Evolutionary conservation across 768 basidiomycete genomes (phyloP), one percentile per base, ranked within the genome.

Genomic region (Kwoniella mangroviensis): DNA sequence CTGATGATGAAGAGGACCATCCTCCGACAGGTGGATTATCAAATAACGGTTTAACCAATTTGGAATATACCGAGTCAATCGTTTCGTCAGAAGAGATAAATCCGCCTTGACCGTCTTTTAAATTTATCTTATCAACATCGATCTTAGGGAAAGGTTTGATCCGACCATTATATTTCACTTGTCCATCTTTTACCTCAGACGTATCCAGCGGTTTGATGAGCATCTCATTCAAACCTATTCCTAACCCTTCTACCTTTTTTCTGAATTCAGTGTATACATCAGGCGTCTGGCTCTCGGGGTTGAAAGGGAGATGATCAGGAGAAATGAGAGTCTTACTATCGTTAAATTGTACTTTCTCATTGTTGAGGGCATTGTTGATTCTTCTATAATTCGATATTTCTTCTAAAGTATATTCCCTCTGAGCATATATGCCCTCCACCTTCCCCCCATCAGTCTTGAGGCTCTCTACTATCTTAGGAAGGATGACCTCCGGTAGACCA

Each of bases 181-280:
- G 45, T 5, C 74, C 21, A 10, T 63, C 56, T 22, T 53, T 64
- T 11, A 52, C 26, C 12, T 57, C 63, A 17, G 75, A 63, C 12
- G 78, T 75, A 24, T 70, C 26, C 3, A 83, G 68, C 0, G 81
- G 81, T 10, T 77, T 61, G 11, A 82, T 77, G n/a, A 84, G 73
- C 79, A 85, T 83, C 15, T 78, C 75, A 0, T 79, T 80, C n/a
- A 77, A 34, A 1, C 49, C 57, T 28, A 79, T 42, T 2, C 78
- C 78, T 11, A 85, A 73, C 0, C 79, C 83, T 71, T 86, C 85
- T 42, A 85, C 83, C 26, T 78, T 76, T 73, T 84, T 85, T 42
- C 85, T 75, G 72, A 86, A 86, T 4, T 74, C 73, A 0, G 85
- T 86, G 65, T 84, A 86, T 58, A 85, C 82, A 73, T 85, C 83